Evolutionary conservation across 2,329 filamentous ascomycete species (phyloP).

Genomic region (Dactylellina sp.): DNA sequence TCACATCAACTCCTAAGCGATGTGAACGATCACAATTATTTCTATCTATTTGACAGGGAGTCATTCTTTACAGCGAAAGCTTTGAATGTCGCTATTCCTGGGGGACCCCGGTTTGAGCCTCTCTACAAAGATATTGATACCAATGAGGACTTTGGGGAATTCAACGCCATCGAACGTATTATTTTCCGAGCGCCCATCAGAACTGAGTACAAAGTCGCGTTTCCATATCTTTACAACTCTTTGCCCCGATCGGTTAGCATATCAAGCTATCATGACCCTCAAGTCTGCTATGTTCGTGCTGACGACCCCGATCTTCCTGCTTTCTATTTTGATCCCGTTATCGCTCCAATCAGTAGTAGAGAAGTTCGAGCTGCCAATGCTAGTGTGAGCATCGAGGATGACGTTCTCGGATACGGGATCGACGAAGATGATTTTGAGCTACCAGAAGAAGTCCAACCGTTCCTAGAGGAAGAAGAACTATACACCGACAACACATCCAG

Average conservation of each 20-base stretch:
- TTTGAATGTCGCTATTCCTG: slow-evolving; percentile 95
- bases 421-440: slow-evolving; percentile 89
- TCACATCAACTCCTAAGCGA: slow-evolving; percentile 92
- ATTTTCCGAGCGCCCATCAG: slow-evolving; percentile 96
- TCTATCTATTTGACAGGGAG: slow-evolving; percentile 94
- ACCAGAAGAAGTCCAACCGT: slow-evolving; percentile 82
- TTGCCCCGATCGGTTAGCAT: slow-evolving; percentile 92
- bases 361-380: slow-evolving; percentile 94
- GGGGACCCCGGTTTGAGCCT: slow-evolving; percentile 94
- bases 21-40: slow-evolving; percentile 95
- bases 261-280: slow-evolving; percentile 92
- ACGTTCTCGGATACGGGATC: slow-evolving; percentile 85
- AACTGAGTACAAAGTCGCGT: slow-evolving; percentile 94
- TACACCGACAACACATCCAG: slow-evolving; percentile 89
- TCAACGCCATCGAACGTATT: slow-evolving; percentile 98
- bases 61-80: slow-evolving; percentile 97
- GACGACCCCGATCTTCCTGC: slow-evolving; percentile 91
- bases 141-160: slow-evolving; percentile 99
- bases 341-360: slow-evolving; percentile 96
- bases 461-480: slow-evolving; percentile 87
- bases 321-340: slow-evolving; percentile 97
- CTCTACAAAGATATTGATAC: slow-evolving; percentile 98
- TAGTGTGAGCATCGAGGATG: slow-evolving; percentile 90
- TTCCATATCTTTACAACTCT: slow-evolving; percentile 95
- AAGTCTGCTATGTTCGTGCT: slow-evolving; percentile 87